Conservation (phyloP, 1,139 yeast genomes). For the Suhomyces bolitotheri region DNA sequence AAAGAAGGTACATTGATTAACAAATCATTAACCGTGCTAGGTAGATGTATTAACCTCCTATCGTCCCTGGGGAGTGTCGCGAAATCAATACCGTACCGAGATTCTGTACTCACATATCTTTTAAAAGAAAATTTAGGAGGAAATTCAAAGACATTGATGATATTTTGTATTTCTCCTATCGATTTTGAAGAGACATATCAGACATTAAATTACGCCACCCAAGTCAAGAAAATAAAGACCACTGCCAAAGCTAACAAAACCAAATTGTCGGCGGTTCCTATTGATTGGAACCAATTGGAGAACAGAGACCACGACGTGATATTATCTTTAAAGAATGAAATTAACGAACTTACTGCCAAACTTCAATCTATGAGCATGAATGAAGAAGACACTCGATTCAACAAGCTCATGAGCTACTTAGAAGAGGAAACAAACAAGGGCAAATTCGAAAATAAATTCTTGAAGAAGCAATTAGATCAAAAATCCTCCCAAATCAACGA, state of each 20-base stretch:
- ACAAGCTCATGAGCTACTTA: slow-evolving; percentile 31
- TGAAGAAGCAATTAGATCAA: slow-evolving; percentile 23
- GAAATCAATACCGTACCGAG: slow-evolving; percentile 61
- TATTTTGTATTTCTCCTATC: slow-evolving; percentile 73
- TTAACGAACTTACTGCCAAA: slow-evolving; percentile 30
- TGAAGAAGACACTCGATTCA: slow-evolving; percentile 18
- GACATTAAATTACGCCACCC: slow-evolving; percentile 72
- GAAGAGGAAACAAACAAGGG: slow-evolving; percentile 33
- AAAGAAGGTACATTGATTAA: slow-evolving; percentile 77
- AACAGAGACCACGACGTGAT: slow-evolving; percentile 32
- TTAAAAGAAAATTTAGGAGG: slow-evolving; percentile 74
- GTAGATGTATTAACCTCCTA: slow-evolving; percentile 67
- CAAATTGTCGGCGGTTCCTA: slow-evolving; percentile 30
- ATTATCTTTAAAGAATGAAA: slow-evolving; percentile 33
- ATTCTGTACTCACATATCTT: slow-evolving; percentile 70
- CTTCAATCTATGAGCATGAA: slow-evolving; percentile 15
- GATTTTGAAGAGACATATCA: slow-evolving; percentile 75
- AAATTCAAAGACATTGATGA: slow-evolving; percentile 72
- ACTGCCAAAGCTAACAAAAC: slow-evolving; percentile 50
- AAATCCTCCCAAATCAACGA: slow-evolving; percentile 27
- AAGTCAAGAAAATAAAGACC: slow-evolving; percentile 69
- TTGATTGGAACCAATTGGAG: slow-evolving; percentile 35
- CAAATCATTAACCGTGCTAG: slow-evolving; percentile 72
- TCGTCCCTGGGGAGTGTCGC: slow-evolving; percentile 26
- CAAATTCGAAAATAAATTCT: slow-evolving; percentile 38